Conservation (phyloP, 164 flowering plant species). For the Nymphaea thermarum region DNA sequence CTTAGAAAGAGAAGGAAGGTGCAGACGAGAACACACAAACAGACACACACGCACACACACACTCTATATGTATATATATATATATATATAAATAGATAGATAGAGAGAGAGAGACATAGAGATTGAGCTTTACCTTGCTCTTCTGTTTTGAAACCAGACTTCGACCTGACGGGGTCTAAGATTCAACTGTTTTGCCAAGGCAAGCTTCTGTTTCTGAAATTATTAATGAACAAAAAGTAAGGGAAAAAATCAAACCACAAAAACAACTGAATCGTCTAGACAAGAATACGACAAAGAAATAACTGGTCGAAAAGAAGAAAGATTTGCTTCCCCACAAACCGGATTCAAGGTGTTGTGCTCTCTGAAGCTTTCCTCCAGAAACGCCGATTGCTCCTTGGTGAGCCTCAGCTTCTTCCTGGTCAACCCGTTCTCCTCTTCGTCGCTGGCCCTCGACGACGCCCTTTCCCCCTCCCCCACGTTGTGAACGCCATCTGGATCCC, state of each 20-base stretch:
- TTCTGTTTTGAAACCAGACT: constrained; percentile 89
- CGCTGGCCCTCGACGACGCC: constrained; percentile 49
- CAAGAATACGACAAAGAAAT: neutral
- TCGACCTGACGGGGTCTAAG: constrained; percentile 87
- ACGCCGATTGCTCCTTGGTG: constrained; percentile 85
- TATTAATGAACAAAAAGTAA: neutral
- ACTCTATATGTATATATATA: too few species aligned
- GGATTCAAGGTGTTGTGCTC: constrained; percentile 92
- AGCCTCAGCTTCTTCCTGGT: constrained; percentile 76
- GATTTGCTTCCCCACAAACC: constrained; percentile 24
- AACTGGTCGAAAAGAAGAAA: neutral
- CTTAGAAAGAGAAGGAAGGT: neutral
- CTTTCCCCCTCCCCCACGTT: constrained; percentile 32
- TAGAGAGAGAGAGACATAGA: too few species aligned
- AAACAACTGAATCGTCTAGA: neutral
- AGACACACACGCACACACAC: too few species aligned
- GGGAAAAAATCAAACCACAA: neutral
- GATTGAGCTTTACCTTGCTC: constrained; percentile 49
- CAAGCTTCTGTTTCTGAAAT: constrained; percentile 71
- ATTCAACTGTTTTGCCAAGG: constrained; percentile 62
- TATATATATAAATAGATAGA: too few species aligned
- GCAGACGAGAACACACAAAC: neutral
- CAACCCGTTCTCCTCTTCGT: constrained; percentile 59
- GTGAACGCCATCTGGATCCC: constrained; percentile 23
- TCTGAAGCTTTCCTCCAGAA: constrained; percentile 88